Evolutionary conservation across 192 early-diverging fungal species (phyloP), one percentile per base, ranked within the genome.

Genomic region (Thamnidium elegans): DNA sequence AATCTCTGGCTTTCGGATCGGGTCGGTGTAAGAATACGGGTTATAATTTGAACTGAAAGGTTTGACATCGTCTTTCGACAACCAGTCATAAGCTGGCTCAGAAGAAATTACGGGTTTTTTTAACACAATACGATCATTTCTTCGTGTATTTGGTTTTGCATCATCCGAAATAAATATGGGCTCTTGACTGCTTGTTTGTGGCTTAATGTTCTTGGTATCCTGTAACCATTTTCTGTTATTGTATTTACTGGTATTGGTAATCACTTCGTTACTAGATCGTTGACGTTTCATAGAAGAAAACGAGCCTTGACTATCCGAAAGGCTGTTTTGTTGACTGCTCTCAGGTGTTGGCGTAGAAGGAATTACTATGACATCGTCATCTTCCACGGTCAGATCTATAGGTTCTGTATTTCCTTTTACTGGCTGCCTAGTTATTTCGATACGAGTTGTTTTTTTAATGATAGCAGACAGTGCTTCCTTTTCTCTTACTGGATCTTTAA

Each of bases 131-230:
- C 17, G 13, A 7, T 48, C 46, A 5, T 1, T 5, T 17, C 4
- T 17, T 13, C 15, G 46, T 48, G 46, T 1, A 15, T 15, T 48
- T 14, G 6, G 17, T n/a, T 48, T 48, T 14, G 6, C 46, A 13
- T 48, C 9, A 3, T 7, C 4, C 15, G 17, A 48, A 48, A 15
- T 15, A 3, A 9, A 30, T 9, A 39, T n/a, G 4, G 51, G 19
- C 30, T 65, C 52, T 32, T 65, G 63, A 30, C 63, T 65, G 14
- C 52, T 55, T 10, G 53, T 21, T 30, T 15, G 30, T 7, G 62
- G 47, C 3, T 26, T 26, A 0, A 9, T 20, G 13, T 51, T 39
- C 1, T 30, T 19, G 7, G 19, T 39, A 7, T 56, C 55, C 9
- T n/a, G 55, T 56, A 34, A 11, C 55, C 55, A 56, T 34, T 34